Evolutionary conservation across 768 basidiomycete genomes (phyloP), one percentile per base, ranked within the genome.

Genomic region (Lyophyllum shimeji): DNA sequence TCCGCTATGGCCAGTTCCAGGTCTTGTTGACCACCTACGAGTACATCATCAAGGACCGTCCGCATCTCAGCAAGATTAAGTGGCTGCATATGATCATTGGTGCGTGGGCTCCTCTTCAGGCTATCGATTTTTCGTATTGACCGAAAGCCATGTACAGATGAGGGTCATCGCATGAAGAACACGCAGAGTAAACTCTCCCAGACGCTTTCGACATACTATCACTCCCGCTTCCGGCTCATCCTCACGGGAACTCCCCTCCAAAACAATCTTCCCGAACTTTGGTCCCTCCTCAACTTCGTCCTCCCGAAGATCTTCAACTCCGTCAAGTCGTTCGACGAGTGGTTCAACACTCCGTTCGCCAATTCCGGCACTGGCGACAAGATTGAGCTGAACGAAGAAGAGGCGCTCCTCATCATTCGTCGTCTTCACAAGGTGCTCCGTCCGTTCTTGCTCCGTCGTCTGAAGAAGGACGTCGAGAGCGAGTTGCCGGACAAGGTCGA

Each of bases 291-390:
- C 67, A 98, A 98, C 71, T 98, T 98, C 68, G 94, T 90, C 31
- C 80, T 94, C 5, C 93, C 93, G 13, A 94, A 92, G 73, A 86
- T 98, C 68, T 98, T 99, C 82, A 98, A 98, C 76, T 98, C 96
- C 0, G 95, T 97, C 58, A 96, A 98, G 70, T 96, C 95, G 20
- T 98, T 99, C 69, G 97, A 98, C 65, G 97, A 98, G 67, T 99
- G 97, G 97, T 99, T 98, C 82, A 98, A 98, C 76, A 97, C 96
- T 1, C 97, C 97, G 0, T 99, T 99, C 62, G 96, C 97, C 57
- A 98, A 93, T 72, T 93, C 95, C n/a, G 96, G 96, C 27, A 91
- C 92, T 0, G 89, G 90, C 8, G 97, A 99, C 75, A 97, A 96
- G 83, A 96, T 98, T 68, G 95, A 97, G 78, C 72, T 98, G 76